phyloP scores from a whole-genome alignment of 176 grass and related monocot species.

The Canna indica region DNA sequence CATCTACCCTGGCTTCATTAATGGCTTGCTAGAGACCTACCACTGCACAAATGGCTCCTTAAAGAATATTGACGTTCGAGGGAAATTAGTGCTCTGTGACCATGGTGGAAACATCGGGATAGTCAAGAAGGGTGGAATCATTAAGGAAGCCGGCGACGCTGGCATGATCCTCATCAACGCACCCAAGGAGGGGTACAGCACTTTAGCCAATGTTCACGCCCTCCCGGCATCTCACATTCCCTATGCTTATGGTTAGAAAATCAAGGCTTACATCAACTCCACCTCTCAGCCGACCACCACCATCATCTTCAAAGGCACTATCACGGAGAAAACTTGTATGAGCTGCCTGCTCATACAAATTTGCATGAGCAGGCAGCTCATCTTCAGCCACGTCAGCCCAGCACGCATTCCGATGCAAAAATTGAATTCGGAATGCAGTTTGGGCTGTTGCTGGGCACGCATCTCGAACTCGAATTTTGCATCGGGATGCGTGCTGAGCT shows the following conservation, averaged over 20 bases:
- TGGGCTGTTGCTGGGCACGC: too few species aligned
- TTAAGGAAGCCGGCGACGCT: constrained; percentile 2
- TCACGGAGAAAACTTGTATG: too few species aligned
- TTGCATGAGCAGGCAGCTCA: too few species aligned
- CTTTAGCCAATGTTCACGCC: not conserved
- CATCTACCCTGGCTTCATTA: not conserved
- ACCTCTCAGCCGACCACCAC: constrained; percentile 6
- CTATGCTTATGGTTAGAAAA: not conserved
- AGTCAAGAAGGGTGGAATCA: not conserved
- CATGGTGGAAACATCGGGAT: not conserved
- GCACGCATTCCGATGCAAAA: too few species aligned
- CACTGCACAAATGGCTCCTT: not conserved
- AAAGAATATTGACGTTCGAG: not conserved
- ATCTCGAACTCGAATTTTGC: too few species aligned
- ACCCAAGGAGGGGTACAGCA: not conserved
- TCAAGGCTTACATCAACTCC: constrained; percentile 20
- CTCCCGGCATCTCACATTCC: constrained; percentile 5
- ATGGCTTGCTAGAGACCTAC: not conserved
- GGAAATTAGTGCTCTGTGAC: constrained; percentile 10
- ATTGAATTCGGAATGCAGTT: too few species aligned
- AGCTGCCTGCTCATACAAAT: too few species aligned
- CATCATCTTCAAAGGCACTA: constrained; percentile 46
- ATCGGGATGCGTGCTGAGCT: too few species aligned
- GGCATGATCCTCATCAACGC: not conserved
- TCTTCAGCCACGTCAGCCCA: too few species aligned